Conservation (phyloP, 2,329 filamentous ascomycete genomes). For the Cladosporium sp. region DNA sequence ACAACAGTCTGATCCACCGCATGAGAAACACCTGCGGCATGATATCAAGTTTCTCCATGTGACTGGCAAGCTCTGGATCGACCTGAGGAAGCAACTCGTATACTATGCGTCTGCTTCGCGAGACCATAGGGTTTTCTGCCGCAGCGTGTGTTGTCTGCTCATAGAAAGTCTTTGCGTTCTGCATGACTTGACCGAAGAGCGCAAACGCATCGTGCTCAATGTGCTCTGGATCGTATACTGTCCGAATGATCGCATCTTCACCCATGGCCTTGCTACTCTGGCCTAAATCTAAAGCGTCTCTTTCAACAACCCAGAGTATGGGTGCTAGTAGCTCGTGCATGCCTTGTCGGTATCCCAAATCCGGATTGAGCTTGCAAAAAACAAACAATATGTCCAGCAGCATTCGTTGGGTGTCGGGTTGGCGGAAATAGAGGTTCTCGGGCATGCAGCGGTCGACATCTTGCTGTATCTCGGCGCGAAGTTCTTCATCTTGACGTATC, state of each 20-base stretch:
- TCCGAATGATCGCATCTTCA: conserved; percentile 27
- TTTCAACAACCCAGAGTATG: conserved; percentile 76
- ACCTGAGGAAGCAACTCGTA: conserved; percentile 71
- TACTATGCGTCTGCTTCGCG: conserved; percentile 82
- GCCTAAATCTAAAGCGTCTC: conserved; percentile 66
- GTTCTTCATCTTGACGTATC: conserved; percentile 76
- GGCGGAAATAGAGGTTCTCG: conserved; percentile 85
- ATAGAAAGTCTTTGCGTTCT: conserved; percentile 80
- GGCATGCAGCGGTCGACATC: conserved; percentile 90
- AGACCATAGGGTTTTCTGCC: conserved; percentile 59
- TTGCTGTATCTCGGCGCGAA: conserved; percentile 85
- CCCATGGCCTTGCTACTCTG: conserved; percentile 25
- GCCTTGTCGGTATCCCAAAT: conserved; percentile 89
- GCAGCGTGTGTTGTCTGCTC: conserved; percentile 52
- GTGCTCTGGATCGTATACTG: conserved; percentile 63
- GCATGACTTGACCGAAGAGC: conserved; percentile 83
- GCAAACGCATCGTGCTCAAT: conserved; percentile 90
- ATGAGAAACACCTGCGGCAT: conserved; percentile 97
- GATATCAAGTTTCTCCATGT: conserved; percentile 79
- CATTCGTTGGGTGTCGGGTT: conserved; percentile 70
- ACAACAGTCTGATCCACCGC: conserved; percentile 92
- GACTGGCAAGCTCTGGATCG: conserved; percentile 77
- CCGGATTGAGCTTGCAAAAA: conserved; percentile 87
- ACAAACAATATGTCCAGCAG: conserved; percentile 89
- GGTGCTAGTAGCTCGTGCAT: conserved; percentile 97